Percentiles rank a stretch among this genome's conserved stretches.
Evolutionary conservation across 139 green algal species (phyloP).

Genomic region (Coelastrella sp.): DNA sequence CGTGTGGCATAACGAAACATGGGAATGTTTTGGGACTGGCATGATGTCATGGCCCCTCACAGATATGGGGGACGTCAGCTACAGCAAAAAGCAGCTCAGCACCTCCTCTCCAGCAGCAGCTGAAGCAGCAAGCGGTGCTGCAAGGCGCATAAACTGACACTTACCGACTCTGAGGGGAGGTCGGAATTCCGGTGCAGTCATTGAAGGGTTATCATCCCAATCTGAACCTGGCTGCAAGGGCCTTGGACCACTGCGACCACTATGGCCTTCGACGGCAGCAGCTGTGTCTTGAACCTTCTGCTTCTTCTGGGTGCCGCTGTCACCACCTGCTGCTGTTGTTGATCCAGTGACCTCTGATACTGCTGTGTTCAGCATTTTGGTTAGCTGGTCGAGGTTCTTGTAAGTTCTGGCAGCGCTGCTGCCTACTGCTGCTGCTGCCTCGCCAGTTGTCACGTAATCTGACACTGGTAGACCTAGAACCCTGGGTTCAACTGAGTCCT

Average conservation of each 20-base stretch:
- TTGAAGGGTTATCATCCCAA: constrained; percentile 28
- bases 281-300: constrained; percentile 7
- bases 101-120: not conserved
- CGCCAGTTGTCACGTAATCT: not conserved
- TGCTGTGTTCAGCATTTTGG: not conserved
- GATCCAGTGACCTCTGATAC: not conserved
- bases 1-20: no score
- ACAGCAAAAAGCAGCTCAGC: no score
- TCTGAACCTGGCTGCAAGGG: not conserved
- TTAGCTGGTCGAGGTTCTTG: constrained; percentile 38
- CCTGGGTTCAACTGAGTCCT: not conserved
- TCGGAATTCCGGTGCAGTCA: not conserved
- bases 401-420: constrained; percentile 17
- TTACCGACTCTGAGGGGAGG: not conserved
- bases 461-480: constrained; percentile 14
- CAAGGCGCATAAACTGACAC: not conserved
- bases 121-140: not conserved
- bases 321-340: not conserved
- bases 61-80: no score
- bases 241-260: constrained; percentile 20
- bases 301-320: constrained; percentile 29
- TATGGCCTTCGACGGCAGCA: not conserved
- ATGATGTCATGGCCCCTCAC: no score
- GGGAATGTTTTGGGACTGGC: no score
- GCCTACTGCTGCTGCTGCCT: constrained; percentile 12